Conservation (phyloP, 2,329 filamentous ascomycete species). For the Penicillium paneum region DNA sequence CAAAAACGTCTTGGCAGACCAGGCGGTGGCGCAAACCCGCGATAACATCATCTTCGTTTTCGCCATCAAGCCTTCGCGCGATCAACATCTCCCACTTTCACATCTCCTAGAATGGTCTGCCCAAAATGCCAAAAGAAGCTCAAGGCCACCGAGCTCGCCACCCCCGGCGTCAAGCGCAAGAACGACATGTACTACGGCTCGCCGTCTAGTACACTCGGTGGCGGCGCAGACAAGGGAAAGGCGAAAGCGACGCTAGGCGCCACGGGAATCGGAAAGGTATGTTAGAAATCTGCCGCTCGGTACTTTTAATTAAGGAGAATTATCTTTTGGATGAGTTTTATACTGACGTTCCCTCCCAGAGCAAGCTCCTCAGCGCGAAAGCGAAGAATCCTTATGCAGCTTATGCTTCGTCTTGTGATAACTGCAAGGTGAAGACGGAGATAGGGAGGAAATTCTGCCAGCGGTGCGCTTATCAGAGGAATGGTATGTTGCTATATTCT, state of each 20-base stretch:
- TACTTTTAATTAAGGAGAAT: neutral
- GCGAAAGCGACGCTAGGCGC: slow-evolving; percentile 52
- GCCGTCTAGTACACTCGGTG: slow-evolving; percentile 40
- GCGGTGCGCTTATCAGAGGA: slow-evolving; percentile 60
- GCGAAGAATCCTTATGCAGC: slow-evolving; percentile 66
- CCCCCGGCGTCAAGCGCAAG: slow-evolving; percentile 65
- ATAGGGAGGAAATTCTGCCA: slow-evolving; percentile 61
- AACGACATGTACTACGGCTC: slow-evolving; percentile 65
- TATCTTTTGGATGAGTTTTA: neutral
- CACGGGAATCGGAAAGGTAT: slow-evolving; percentile 59
- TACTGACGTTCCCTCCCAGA: slow-evolving; percentile 40
- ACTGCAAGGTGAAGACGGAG: slow-evolving; percentile 63
- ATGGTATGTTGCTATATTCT: slow-evolving; percentile 46
- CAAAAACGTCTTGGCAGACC: slow-evolving; percentile 12
- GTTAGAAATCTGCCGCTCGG: neutral
- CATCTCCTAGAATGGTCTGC: slow-evolving; percentile 55
- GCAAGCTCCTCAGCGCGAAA: slow-evolving; percentile 61
- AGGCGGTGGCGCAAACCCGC: slow-evolving; percentile 17
- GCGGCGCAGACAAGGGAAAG: slow-evolving; percentile 34
- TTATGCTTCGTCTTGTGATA: slow-evolving; percentile 59
- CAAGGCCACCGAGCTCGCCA: slow-evolving; percentile 60
- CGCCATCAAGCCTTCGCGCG: neutral
- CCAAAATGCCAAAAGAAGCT: slow-evolving; percentile 61
- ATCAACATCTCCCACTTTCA: neutral
- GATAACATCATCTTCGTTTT: slow-evolving; percentile 14